Evolutionary conservation across 352 stramenopile species (phyloP).

Genomic region (Pythium sukuiense): DNA sequence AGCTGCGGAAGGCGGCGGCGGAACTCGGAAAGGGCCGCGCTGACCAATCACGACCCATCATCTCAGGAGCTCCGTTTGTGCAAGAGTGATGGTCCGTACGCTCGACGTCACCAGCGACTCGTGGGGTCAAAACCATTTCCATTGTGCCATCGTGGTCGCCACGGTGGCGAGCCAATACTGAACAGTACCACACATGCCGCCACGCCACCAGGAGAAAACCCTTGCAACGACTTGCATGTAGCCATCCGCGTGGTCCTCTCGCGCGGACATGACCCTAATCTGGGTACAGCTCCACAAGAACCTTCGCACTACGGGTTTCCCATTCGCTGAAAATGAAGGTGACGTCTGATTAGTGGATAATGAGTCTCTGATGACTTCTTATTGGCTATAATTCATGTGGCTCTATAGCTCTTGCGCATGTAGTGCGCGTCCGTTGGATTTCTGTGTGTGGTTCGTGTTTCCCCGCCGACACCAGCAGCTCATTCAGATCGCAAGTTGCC

Average conservation of each 20-base stretch:
- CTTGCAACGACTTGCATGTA: background rate
- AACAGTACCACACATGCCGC: too few species aligned
- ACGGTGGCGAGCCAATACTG: too few species aligned
- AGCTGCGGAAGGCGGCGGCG: background rate
- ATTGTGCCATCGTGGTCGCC: background rate
- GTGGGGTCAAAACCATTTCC: background rate
- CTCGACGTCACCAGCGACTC: background rate
- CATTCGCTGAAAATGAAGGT: constrained; percentile 4
- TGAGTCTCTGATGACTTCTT: background rate
- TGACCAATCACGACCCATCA: background rate
- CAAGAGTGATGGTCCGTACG: background rate
- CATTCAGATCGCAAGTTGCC: background rate
- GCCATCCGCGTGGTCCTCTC: constrained; percentile 1
- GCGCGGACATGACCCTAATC: background rate
- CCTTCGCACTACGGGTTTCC: background rate
- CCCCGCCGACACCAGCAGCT: background rate
- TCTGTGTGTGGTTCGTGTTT: constrained; percentile 6
- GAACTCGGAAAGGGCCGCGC: constrained; percentile 1
- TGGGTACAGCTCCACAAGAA: constrained; percentile 16
- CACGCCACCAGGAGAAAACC: background rate
- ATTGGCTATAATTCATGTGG: constrained; percentile 3
- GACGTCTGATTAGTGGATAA: constrained; percentile 3
- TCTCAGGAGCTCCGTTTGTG: background rate
- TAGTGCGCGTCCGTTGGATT: constrained; percentile 1
- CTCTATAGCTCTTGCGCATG: constrained; percentile 1